A percentile compares a stretch with the other conserved stretches of the same genome.
These are phyloP conservation scores for Plasmodium yoelii DNA, from an alignment of 169 alveolate genomes.

Conservation along the genomic window DNA sequence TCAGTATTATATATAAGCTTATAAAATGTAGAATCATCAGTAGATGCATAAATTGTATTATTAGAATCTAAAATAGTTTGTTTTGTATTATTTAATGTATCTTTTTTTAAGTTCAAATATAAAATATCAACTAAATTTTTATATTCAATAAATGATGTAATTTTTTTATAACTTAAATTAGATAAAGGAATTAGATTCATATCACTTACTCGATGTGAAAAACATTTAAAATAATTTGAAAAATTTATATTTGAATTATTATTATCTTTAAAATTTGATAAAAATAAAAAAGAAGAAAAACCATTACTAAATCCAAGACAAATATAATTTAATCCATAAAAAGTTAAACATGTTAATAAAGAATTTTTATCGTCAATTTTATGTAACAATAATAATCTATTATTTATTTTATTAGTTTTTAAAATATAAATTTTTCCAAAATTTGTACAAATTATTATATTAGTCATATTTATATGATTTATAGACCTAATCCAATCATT, in stretches of 20 bases:
- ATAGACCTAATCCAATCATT: conserved; percentile 73
- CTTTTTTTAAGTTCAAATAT: conserved; percentile 24
- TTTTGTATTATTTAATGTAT: neutral
- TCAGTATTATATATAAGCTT: conserved; percentile 22
- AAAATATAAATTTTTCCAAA: conserved; percentile 53
- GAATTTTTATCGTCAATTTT: conserved; percentile 39
- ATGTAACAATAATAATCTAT: conserved; percentile 15
- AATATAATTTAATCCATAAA: conserved; percentile 34
- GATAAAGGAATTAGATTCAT: conserved; percentile 55
- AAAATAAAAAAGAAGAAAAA: conserved; percentile 33
- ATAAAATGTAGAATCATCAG: neutral
- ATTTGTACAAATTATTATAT: conserved; percentile 47
- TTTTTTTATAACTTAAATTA: neutral
- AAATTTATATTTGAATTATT: neutral
- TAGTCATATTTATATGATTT: conserved; percentile 29
- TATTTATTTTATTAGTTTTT: conserved; percentile 11
- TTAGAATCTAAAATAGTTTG: no score
- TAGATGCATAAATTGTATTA: neutral
- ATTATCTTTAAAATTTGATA: conserved; percentile 10
- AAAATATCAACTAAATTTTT: conserved; percentile 14
- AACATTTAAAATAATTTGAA: conserved; percentile 45
- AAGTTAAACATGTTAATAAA: conserved; percentile 51
- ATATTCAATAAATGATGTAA: neutral
- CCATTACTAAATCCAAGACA: conserved; percentile 74
- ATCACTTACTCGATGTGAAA: conserved; percentile 68